Evolutionary conservation across 78 protist genomes (phyloP), one percentile per base, ranked within the genome.

Genomic region (Dictyostelium brefeldianum): DNA sequence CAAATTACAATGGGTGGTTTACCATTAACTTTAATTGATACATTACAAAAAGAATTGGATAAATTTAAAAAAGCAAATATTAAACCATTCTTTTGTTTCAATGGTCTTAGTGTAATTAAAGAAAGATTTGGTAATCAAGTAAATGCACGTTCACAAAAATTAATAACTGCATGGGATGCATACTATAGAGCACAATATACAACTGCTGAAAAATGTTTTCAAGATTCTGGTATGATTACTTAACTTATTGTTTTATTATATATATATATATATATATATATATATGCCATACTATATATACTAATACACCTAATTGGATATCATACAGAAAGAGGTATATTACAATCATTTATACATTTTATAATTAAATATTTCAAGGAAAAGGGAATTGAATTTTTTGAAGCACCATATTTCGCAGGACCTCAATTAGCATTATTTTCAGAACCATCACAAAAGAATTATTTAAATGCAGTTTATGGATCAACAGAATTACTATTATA

Each of bases 1-100:
- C 93, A 87, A 64, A 77, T 77, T 50, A 77, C 93, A 29, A 87
- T 87, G 93, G 93, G 93, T 51, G 93, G 93, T 43, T 77, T 80
- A 47, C 93, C 93, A 47, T 47, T 87, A 10, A 87, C 93, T 29
- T n/a, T 87, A 2, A 43, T 53, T 0, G 81, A 48, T 20, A 65
- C 57, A 12, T 51, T 87, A 15, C 65, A 87, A 65, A 48, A 57
- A 2, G 93, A 87, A 77, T 77, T 87, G 25, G 78, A 87, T 50
- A 87, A 87, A 65, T 77, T 87, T 70, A 87, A 80, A 51, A 74
- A 87, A 74, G 67, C 93, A 56, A 87, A 87, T 65, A 78, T 87
- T 17, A 74, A 87, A 53, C 93, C 93, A 87, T 87, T 87, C 71
- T 87, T 87, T 65, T 74, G 77, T 18, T 87, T 87, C 71, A 62